Evolutionary conservation across 495 filamentous ascomycete genomes (phyloP).

Genomic region (Haplographium delicatum): DNA sequence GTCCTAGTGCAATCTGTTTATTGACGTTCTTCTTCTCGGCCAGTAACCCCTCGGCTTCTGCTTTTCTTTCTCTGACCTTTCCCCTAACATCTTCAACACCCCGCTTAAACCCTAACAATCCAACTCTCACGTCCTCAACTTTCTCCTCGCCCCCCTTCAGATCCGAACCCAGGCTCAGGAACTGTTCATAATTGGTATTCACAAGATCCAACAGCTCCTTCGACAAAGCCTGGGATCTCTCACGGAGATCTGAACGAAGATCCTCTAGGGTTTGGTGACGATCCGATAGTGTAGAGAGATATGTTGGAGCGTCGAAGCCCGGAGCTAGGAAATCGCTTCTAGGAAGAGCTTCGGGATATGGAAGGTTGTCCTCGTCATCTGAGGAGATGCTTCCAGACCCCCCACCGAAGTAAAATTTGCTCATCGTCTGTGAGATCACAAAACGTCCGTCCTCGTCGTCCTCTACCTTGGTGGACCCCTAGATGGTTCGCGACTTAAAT

Average conservation of each 20-base stretch:
- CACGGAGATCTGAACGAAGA: constrained; percentile 76
- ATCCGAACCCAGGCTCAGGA: constrained; percentile 74
- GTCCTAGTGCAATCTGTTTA: constrained; percentile 47
- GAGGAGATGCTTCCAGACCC: constrained; percentile 41
- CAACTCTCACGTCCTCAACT: constrained; percentile 86
- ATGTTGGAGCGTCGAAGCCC: constrained; percentile 73
- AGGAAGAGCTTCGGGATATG: constrained; percentile 76
- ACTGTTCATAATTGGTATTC: constrained; percentile 88
- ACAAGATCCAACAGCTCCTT: constrained; percentile 89
- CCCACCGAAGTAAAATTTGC: constrained; percentile 39
- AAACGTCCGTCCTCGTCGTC: too few relatives aligned
- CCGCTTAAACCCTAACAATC: constrained; percentile 74
- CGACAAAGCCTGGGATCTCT: constrained; percentile 65
- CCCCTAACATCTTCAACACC: constrained; percentile 57
- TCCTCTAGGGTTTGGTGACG: constrained; percentile 96
- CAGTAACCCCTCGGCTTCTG: constrained; percentile 37
- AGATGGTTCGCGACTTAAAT: too few relatives aligned
- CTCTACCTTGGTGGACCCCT: too few relatives aligned
- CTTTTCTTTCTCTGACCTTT: constrained; percentile 42
- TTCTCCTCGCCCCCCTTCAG: constrained; percentile 85
- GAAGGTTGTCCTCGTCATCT: constrained; percentile 63
- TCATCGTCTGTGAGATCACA: too few relatives aligned
- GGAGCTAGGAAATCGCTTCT: constrained; percentile 73
- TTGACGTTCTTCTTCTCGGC: constrained; percentile 36
- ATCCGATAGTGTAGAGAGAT: constrained; percentile 76